Conservation (phyloP, 768 basidiomycete genomes). For the Gymnopilus dilepis region DNA sequence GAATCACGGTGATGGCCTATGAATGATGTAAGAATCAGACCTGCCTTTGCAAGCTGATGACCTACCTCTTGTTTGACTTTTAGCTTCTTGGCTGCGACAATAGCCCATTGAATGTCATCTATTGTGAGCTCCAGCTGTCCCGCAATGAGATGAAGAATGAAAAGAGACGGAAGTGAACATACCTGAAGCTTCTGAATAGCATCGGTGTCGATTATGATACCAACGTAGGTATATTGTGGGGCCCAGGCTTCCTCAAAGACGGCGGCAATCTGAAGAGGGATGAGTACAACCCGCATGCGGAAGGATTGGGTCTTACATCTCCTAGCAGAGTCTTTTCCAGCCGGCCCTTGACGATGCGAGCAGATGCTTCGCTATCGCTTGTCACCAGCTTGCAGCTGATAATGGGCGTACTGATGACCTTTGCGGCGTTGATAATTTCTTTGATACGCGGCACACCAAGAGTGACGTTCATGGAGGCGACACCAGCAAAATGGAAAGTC, state of each 20-base stretch:
- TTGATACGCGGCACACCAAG: slow-evolving; percentile 99
- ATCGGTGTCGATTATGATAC: slow-evolving; percentile 88
- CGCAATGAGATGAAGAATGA: neutral
- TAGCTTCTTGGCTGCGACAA: slow-evolving; percentile 84
- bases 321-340: slow-evolving; percentile 94
- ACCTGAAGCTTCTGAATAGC: slow-evolving; percentile 92
- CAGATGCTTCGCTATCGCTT: slow-evolving; percentile 86
- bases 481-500: slow-evolving; percentile 99
- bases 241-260: slow-evolving; percentile 97
- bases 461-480: slow-evolving; percentile 99
- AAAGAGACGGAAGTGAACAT: slow-evolving; percentile 12
- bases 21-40: slow-evolving; percentile 7
- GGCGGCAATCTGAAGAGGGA: slow-evolving; percentile 73
- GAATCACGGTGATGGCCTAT: slow-evolving; percentile 78
- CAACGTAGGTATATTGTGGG: slow-evolving; percentile 89
- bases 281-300: neutral
- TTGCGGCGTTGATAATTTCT: slow-evolving; percentile 99
- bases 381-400: slow-evolving; percentile 95
- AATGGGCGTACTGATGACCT: slow-evolving; percentile 95
- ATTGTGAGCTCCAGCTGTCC: slow-evolving; percentile 87
- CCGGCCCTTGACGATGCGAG: slow-evolving; percentile 95
- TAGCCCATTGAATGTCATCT: slow-evolving; percentile 92
- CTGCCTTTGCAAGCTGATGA: neutral
- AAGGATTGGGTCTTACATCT: slow-evolving; percentile 63
- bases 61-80: slow-evolving; percentile 88